phyloP scores from a whole-genome alignment of 176 grass and related monocot genomes.

The Cenchrus purpureus region DNA sequence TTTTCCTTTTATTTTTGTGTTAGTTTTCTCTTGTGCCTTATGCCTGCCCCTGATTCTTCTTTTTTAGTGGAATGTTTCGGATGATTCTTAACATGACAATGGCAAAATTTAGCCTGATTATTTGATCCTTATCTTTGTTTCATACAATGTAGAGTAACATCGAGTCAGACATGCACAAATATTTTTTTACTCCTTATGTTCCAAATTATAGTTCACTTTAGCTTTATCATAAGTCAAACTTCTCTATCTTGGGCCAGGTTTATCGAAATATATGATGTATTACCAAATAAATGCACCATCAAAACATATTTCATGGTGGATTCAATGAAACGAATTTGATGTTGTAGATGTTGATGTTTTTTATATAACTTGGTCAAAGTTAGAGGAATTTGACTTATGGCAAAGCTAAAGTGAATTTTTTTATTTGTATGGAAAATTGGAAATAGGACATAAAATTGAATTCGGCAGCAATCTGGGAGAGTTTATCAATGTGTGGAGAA shows the following conservation, averaged over 20 bases:
- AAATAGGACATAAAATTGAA: constrained; percentile 11
- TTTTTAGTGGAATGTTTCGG: neutral
- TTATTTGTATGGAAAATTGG: neutral
- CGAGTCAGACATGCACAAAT: neutral
- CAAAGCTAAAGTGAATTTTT: constrained; percentile 15
- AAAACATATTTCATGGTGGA: too few relatives aligned
- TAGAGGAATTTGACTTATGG: too few relatives aligned
- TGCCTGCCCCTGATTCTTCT: neutral
- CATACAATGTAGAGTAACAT: constrained; percentile 4
- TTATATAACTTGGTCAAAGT: too few relatives aligned
- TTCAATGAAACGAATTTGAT: too few relatives aligned
- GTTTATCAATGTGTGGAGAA: neutral
- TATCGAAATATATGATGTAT: too few relatives aligned
- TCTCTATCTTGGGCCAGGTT: too few relatives aligned
- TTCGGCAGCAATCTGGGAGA: neutral
- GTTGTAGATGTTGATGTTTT: too few relatives aligned
- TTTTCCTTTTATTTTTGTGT: neutral
- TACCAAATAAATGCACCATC: too few relatives aligned
- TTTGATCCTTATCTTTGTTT: constrained; percentile 23
- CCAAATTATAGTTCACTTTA: too few relatives aligned
- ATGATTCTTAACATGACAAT: neutral
- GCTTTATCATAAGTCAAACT: too few relatives aligned
- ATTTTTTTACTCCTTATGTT: neutral
- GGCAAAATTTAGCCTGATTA: neutral
- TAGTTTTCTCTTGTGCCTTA: neutral